Percentiles rank a stretch among this genome's conserved stretches.
These are phyloP conservation scores for Flaveria ramosissima DNA, from an alignment of 129 eudicot species.

Conservation along the genomic window DNA sequence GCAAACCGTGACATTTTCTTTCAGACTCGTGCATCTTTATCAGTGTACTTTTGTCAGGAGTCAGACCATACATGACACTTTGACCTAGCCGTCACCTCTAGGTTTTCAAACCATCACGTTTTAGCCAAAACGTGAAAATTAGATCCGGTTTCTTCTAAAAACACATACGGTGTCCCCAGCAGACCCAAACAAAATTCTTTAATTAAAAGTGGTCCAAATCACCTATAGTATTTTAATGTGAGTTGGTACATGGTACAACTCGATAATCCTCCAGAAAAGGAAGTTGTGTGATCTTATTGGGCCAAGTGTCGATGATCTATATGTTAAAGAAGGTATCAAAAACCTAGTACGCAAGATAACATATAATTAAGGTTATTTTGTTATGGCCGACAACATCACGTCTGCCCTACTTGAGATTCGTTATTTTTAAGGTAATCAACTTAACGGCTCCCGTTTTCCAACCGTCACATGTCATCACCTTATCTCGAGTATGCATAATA, in stretches of 20 bases:
- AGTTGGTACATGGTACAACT: slow-evolving; percentile 13
- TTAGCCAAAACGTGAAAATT: too few species aligned
- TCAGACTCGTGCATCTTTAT: too few species aligned
- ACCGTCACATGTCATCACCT: slow-evolving; percentile 7
- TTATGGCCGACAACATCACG: slow-evolving; percentile 22
- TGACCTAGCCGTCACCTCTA: too few species aligned
- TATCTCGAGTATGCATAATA: neutral
- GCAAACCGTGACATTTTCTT: too few species aligned
- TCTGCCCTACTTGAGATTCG: slow-evolving; percentile 35
- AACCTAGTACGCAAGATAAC: slow-evolving; percentile 20
- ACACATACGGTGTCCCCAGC: too few species aligned
- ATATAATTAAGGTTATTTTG: slow-evolving; percentile 25
- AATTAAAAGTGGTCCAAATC: neutral
- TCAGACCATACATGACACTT: too few species aligned
- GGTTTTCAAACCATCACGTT: too few species aligned
- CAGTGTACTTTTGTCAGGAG: too few species aligned
- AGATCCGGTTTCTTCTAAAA: too few species aligned
- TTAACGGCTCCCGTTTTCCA: slow-evolving; percentile 10
- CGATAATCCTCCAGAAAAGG: neutral
- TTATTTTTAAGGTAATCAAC: slow-evolving; percentile 36
- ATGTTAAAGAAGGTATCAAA: slow-evolving; percentile 1
- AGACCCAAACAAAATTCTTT: neutral
- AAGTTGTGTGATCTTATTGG: neutral
- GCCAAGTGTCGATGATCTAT: slow-evolving; percentile 32
- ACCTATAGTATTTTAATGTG: neutral